Evolutionary conservation across 306 rosid genomes (phyloP).

Genomic region (Biancaea sappan): DNA sequence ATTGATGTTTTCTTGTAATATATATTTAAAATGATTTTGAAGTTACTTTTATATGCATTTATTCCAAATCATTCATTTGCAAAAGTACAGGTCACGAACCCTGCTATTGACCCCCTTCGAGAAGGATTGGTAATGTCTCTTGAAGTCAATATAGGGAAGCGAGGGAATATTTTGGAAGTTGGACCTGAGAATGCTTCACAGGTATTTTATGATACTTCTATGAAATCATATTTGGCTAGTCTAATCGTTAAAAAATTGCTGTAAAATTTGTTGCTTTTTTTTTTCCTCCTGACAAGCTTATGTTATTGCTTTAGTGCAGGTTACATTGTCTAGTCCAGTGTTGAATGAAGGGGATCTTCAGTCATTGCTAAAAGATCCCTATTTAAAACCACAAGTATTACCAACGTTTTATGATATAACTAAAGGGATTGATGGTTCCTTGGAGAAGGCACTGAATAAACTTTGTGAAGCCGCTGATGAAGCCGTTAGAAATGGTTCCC

Average conservation of each 20-base stretch:
- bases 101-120: conserved; percentile 96
- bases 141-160: conserved; percentile 89
- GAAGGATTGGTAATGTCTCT: conserved; percentile 98
- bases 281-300: conserved; percentile 23
- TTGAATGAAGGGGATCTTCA: conserved; percentile 90
- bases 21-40: not conserved
- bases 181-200: conserved; percentile 94
- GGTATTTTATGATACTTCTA: conserved; percentile 50
- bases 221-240: conserved; percentile 18
- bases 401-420: conserved; percentile 80
- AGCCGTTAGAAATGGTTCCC: conserved; percentile 93
- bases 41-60: conserved; percentile 1
- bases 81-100: conserved; percentile 79
- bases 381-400: conserved; percentile 71
- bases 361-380: conserved; percentile 65
- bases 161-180: conserved; percentile 79
- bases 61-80: conserved; percentile 7
- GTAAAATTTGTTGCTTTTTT: conserved; percentile 31
- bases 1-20: conserved; percentile 7
- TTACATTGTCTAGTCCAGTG: conserved; percentile 84
- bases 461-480: conserved; percentile 98
- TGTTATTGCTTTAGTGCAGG: conserved; percentile 54
- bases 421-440: conserved; percentile 88
- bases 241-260: conserved; percentile 1
- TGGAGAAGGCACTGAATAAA: conserved; percentile 64